Base-by-base conservation (phyloP, 306 rosid genomes). In the Lupinus albus region DNA sequence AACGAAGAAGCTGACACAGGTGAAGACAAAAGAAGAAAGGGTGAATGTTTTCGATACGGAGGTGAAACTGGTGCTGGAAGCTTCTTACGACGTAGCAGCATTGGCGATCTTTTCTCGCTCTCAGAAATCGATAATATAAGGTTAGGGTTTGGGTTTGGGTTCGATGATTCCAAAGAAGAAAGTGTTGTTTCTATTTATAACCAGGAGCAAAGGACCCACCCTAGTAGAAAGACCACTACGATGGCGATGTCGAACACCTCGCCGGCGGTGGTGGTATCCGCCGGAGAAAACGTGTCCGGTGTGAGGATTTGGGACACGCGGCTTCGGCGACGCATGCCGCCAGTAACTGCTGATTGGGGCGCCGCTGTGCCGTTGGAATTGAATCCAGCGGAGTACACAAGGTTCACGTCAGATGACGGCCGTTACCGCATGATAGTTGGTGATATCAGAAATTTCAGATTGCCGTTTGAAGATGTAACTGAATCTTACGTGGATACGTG, bases 291-390 rank as follows among this genome's bases (percentile, higher is more conserved):
- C 32, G n/a, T 7, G 7, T 44, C 72, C 0, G 78, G 86, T 6
- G 73, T 92, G 11, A 71, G 68, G 4, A 41, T 87, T 8, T 89
- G 91, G 96, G 98, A 92, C 79, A 20, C 74, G 25, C 86, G 96
- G 13, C 66, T 84, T 8, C 84, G 91, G 36, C 38, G 70, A 1
- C 35, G 86, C 14, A 52, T 77, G 1, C 98, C 96, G 47, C 82
- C 85, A 10, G 66, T 85, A 3, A 41, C 75, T 0, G 84, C 87
- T 28, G 89, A 89, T 16, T 92, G 96, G 96, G 73, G 68, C 8
- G 84, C 96, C 0, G 72, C 46, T 12, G 9, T 76, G 11, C 89
- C 20, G 76, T 74, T 21, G 81, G 86, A 5, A 59, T 81, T 0
- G 76, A 75, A 1, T 77, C 81, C 4, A 61, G 82, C 12, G 86